Conservation (phyloP, 345 rosid species). For the Gossypium thurberi region DNA sequence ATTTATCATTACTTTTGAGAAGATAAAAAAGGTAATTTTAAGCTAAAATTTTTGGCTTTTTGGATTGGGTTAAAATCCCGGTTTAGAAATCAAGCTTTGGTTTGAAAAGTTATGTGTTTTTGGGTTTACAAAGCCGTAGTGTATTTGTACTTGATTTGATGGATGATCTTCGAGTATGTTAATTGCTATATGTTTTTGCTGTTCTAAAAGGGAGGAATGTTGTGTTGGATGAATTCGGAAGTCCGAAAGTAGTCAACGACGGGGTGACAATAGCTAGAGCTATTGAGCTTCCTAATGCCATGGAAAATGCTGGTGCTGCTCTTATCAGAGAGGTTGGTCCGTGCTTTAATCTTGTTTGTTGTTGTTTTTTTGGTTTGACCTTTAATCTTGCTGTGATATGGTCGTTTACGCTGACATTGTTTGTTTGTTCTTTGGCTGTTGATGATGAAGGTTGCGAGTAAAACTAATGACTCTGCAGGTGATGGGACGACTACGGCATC, state of each 20-base stretch:
- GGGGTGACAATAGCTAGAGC: conserved; percentile 97
- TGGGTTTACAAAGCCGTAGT: too few species aligned
- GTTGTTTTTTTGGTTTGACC: background rate
- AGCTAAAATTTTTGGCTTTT: too few species aligned
- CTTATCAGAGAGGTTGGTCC: conserved; percentile 84
- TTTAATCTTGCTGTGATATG: background rate
- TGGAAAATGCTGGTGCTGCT: conserved; percentile 99
- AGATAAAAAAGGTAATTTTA: too few species aligned
- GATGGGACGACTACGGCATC: conserved; percentile 98
- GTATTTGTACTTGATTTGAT: background rate
- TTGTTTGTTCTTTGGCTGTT: background rate
- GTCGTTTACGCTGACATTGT: background rate
- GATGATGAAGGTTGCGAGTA: conserved; percentile 73
- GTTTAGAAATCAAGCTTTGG: too few species aligned
- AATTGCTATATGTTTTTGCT: background rate
- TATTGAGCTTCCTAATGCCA: conserved; percentile 82
- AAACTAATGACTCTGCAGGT: conserved; percentile 97
- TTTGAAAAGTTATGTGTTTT: too few species aligned
- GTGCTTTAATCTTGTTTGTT: background rate
- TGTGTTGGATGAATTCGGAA: conserved; percentile 92
- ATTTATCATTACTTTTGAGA: too few species aligned
- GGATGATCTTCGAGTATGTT: background rate
- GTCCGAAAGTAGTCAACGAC: conserved; percentile 91
- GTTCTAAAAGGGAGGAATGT: conserved; percentile 75
- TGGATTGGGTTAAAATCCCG: too few species aligned